These are phyloP conservation scores for Alloteropsis semialata DNA, from an alignment of 176 grass and related monocot species.

Conservation along the genomic window DNA sequence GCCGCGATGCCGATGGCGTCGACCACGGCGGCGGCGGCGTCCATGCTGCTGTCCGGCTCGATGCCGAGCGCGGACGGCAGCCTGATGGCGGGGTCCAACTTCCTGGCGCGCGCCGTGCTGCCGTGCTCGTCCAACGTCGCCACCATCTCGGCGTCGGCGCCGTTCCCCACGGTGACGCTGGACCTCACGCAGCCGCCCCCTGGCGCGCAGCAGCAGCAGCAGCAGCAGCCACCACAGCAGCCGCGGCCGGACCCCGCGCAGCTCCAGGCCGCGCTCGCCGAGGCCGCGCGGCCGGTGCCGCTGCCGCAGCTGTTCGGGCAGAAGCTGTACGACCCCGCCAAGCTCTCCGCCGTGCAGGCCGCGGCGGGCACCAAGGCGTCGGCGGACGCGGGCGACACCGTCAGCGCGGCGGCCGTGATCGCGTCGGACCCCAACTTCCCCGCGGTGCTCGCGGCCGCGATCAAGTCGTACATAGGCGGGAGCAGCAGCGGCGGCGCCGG, in stretches of 20 bases:
- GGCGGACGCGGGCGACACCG: constrained; percentile 45
- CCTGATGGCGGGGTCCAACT: constrained; percentile 72
- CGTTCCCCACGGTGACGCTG: constrained; percentile 82
- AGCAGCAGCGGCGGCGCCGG: constrained; percentile 28
- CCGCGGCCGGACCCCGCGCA: constrained; percentile 37
- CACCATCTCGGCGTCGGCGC: constrained; percentile 77
- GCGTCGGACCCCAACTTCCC: constrained; percentile 81
- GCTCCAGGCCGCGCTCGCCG: constrained; percentile 44
- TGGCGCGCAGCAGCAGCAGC: constrained; percentile 9
- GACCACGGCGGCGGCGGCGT: constrained; percentile 67
- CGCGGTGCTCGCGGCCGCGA: constrained; percentile 61
- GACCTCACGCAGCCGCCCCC: constrained; percentile 65
- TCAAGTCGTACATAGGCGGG: constrained; percentile 69
- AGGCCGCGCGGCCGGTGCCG: constrained; percentile 20
- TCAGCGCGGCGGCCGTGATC: constrained; percentile 71
- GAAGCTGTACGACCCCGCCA: constrained; percentile 62
- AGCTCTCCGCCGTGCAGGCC: constrained; percentile 54
- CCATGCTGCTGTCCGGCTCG: constrained; percentile 82
- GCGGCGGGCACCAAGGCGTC: constrained; percentile 1
- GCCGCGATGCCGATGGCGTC: constrained; percentile 86
- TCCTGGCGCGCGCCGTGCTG: constrained; percentile 65
- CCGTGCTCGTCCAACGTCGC: constrained; percentile 79
- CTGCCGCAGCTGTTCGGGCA: constrained; percentile 55
- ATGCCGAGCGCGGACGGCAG: constrained; percentile 68
- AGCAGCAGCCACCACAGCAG: not conserved